These are phyloP conservation scores for Ceratocystis huliohia DNA, from an alignment of 2,329 filamentous ascomycete genomes.

Conservation along the genomic window DNA sequence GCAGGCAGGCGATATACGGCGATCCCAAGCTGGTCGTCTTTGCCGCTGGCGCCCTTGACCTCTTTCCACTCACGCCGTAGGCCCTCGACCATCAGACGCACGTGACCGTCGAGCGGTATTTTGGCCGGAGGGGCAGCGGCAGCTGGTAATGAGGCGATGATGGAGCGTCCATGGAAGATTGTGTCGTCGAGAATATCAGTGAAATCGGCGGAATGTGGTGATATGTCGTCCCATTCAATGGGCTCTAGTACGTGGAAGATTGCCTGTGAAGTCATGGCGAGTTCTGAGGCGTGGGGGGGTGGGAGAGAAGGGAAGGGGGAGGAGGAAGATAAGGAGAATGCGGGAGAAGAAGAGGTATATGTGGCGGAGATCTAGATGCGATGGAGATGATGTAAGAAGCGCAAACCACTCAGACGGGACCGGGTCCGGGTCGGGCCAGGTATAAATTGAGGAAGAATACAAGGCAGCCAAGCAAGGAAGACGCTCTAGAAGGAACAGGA, in stretches of 20 bases:
- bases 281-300: neutral
- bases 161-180: constrained; percentile 54
- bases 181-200: constrained; percentile 43
- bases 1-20: constrained; percentile 66
- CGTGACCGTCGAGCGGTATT: constrained; percentile 30
- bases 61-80: constrained; percentile 84
- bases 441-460: neutral
- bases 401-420: neutral
- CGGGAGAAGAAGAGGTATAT: neutral
- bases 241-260: constrained; percentile 41
- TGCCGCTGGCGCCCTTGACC: constrained; percentile 50
- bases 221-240: constrained; percentile 38
- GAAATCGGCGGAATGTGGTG: constrained; percentile 34
- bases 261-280: constrained; percentile 11
- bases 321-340: neutral
- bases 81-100: constrained; percentile 32
- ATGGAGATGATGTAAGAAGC: neutral
- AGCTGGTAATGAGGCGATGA: constrained; percentile 64
- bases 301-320: neutral
- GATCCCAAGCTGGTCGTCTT: constrained; percentile 64
- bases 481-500: neutral
- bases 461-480: neutral
- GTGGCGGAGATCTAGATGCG: neutral
- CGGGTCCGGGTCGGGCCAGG: neutral
- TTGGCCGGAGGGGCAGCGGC: constrained; percentile 32